These are phyloP conservation scores for Wickerhamomyces strasburgensis DNA, from an alignment of 805 yeast species.

Conservation along the genomic window DNA sequence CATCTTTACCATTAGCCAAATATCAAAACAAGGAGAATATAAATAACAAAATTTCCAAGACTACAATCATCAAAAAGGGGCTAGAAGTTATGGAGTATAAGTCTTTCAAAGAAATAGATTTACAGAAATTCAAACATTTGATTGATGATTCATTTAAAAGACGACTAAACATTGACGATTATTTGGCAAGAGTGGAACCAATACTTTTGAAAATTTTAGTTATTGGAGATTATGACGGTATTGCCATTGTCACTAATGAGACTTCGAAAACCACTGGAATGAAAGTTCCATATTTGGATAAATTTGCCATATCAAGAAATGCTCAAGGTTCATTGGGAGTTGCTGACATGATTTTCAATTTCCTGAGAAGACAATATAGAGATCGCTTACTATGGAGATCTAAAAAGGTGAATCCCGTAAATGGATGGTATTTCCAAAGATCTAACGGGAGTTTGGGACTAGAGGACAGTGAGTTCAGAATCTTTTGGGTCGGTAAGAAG, in stretches of 20 bases:
- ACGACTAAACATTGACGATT: constrained; percentile 58
- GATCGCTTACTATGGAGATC: constrained; percentile 86
- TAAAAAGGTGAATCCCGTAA: constrained; percentile 78
- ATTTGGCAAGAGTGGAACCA: constrained; percentile 59
- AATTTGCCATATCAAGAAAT: constrained; percentile 81
- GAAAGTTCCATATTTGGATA: constrained; percentile 76
- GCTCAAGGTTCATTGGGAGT: constrained; percentile 90
- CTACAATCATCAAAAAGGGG: constrained; percentile 80
- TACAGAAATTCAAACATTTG: constrained; percentile 50
- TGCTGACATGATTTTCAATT: constrained; percentile 88
- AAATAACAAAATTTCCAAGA: constrained; percentile 32
- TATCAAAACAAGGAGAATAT: constrained; percentile 18
- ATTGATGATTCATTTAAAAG: constrained; percentile 79
- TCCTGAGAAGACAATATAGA: constrained; percentile 57
- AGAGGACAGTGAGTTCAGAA: constrained; percentile 33
- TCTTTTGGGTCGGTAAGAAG: constrained; percentile 39
- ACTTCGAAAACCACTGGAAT: constrained; percentile 21
- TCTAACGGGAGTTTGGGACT: constrained; percentile 63
- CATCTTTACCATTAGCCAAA: constrained; percentile 73
- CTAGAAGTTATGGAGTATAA: constrained; percentile 22
- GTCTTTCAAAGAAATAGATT: constrained; percentile 31
- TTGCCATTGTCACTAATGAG: constrained; percentile 90
- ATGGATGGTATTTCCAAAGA: constrained; percentile 96
- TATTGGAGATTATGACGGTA: constrained; percentile 94
- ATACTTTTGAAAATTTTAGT: constrained; percentile 72